These are phyloP conservation scores for Nissolia schottii DNA, from an alignment of 306 rosid species.

Conservation along the genomic window DNA sequence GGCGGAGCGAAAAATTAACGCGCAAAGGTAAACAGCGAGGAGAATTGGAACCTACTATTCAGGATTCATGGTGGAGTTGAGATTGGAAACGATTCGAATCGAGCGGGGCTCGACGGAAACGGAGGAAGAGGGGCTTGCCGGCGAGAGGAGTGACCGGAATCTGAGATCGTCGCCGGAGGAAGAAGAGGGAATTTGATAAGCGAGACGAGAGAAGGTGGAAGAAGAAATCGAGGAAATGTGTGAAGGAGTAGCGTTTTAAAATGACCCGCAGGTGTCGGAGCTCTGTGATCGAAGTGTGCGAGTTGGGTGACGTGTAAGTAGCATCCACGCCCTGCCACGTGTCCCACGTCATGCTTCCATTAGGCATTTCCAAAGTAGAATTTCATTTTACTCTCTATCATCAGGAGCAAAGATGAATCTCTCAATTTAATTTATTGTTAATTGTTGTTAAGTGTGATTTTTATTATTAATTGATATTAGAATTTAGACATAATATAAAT, in stretches of 20 bases:
- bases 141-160: conserved; percentile 25
- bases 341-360: neutral
- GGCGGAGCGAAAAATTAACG: conserved; percentile 22
- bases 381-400: neutral
- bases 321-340: conserved; percentile 40
- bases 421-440: too few species aligned
- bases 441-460: too few species aligned
- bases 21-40: neutral
- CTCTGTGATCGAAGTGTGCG: conserved; percentile 5
- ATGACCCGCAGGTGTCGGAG: conserved; percentile 40
- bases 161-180: conserved; percentile 44
- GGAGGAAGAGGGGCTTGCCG: conserved; percentile 9
- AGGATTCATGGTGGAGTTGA: conserved; percentile 68
- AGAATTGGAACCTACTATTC: conserved; percentile 73
- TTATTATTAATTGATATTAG: too few species aligned
- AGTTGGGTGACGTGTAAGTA: conserved; percentile 42
- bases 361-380: neutral
- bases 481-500: too few species aligned
- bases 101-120: neutral
- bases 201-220: neutral
- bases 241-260: conserved; percentile 37
- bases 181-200: neutral
- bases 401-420: too few species aligned
- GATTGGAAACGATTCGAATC: conserved; percentile 28
- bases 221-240: conserved; percentile 35